A percentile compares a stretch with the other conserved stretches of the same genome.
Conservation (phyloP, 2,329 filamentous ascomycete species). For the Seiridium cupressi region DNA sequence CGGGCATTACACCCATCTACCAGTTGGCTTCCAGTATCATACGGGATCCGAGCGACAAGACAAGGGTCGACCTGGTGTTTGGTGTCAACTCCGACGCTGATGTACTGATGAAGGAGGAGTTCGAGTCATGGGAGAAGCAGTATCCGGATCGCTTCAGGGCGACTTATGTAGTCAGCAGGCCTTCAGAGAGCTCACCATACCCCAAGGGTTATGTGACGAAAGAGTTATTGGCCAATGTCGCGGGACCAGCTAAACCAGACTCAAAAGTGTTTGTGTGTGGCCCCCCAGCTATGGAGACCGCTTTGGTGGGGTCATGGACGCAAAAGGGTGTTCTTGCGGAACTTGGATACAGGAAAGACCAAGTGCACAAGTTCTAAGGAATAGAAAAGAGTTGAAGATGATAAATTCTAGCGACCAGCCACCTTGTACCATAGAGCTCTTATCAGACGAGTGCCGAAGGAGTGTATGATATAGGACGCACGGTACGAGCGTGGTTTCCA, state of each 20-base stretch:
- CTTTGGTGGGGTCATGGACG: slow-evolving; percentile 45
- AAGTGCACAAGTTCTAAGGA: slow-evolving; percentile 56
- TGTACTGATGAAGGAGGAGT: slow-evolving; percentile 55
- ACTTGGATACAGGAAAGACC: slow-evolving; percentile 55
- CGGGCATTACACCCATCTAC: slow-evolving; percentile 70
- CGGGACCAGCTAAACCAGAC: slow-evolving; percentile 29
- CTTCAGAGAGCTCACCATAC: slow-evolving; percentile 36
- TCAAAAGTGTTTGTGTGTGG: slow-evolving; percentile 68
- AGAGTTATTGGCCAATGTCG: slow-evolving; percentile 51
- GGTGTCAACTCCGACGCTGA: slow-evolving; percentile 66
- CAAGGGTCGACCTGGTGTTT: slow-evolving; percentile 62
- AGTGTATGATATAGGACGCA: too few species aligned
- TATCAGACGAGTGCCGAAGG: too few species aligned
- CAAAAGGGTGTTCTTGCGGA: slow-evolving; percentile 50
- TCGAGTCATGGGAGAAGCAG: slow-evolving; percentile 46
- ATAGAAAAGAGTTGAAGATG: background rate
- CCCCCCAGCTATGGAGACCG: slow-evolving; percentile 64
- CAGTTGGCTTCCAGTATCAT: slow-evolving; percentile 63
- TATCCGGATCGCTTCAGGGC: slow-evolving; percentile 56
- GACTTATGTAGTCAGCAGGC: slow-evolving; percentile 55
- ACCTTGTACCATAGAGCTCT: background rate
- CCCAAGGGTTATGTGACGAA: slow-evolving; percentile 58
- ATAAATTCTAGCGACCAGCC: background rate
- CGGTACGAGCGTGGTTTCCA: too few species aligned
- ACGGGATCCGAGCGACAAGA: slow-evolving; percentile 59